Evolutionary conservation across 2,329 filamentous ascomycete genomes (phyloP).

Genomic region (Aureobasidium pullulans): DNA sequence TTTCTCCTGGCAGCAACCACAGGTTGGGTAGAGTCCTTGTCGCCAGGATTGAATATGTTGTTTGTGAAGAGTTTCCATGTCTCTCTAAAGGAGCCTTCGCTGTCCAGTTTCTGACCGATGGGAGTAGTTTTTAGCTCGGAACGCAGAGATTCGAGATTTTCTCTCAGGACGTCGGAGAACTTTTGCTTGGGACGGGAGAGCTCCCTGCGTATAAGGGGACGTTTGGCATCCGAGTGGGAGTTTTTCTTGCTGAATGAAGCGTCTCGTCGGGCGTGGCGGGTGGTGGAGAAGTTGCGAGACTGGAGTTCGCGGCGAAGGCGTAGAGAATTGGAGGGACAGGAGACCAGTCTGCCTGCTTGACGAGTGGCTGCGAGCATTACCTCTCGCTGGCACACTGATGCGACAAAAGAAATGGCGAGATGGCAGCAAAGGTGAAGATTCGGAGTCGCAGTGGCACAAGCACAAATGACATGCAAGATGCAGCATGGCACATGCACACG

Average conservation of each 20-base stretch:
- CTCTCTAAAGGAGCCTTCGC: slow-evolving; percentile 21
- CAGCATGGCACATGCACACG: not conserved
- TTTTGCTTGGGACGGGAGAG: not conserved
- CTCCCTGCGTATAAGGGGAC: not conserved
- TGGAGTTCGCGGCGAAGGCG: slow-evolving; percentile 21
- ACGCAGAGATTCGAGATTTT: slow-evolving; percentile 20
- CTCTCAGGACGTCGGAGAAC: slow-evolving; percentile 17
- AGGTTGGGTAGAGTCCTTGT: not conserved
- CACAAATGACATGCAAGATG: too few species aligned
- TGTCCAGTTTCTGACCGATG: slow-evolving; percentile 23
- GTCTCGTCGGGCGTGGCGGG: not conserved
- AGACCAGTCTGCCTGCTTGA: slow-evolving; percentile 29
- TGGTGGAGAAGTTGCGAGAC: slow-evolving; percentile 5
- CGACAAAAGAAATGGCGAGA: not conserved
- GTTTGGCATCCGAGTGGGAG: not conserved
- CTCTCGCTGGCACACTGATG: not conserved
- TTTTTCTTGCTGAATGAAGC: not conserved
- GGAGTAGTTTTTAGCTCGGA: slow-evolving; percentile 26
- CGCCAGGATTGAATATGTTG: slow-evolving; percentile 6
- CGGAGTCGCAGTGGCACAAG: too few species aligned
- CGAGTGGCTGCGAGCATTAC: slow-evolving; percentile 18
- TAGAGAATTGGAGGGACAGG: slow-evolving; percentile 31
- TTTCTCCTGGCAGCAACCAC: not conserved
- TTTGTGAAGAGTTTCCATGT: slow-evolving; percentile 22
- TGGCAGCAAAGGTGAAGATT: not conserved